phyloP scores from a whole-genome alignment of 495 filamentous ascomycete species.

The Aspergillus ostianus region DNA sequence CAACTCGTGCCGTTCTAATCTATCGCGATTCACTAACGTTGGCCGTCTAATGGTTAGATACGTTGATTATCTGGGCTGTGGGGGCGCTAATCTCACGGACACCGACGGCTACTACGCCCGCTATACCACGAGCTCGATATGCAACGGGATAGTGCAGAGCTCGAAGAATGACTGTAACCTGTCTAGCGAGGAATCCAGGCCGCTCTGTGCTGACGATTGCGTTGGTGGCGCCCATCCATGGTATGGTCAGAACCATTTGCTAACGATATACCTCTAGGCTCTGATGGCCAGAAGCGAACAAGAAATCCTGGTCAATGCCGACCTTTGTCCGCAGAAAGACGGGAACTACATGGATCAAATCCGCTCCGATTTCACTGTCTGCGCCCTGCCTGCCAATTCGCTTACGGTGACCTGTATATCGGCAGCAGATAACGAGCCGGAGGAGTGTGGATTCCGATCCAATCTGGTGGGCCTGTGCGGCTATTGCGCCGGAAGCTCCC shows the following conservation, averaged over 20 bases:
- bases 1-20: too few relatives aligned
- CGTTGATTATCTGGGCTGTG: conserved; percentile 70
- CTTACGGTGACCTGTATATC: conserved; percentile 72
- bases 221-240: conserved; percentile 48
- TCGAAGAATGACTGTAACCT: conserved; percentile 73
- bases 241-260: not conserved
- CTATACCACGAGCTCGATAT: conserved; percentile 89
- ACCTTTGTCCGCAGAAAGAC: conserved; percentile 65
- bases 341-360: conserved; percentile 71
- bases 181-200: conserved; percentile 58
- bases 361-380: conserved; percentile 89
- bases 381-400: conserved; percentile 75
- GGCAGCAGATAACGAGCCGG: conserved; percentile 74
- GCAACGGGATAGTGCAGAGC: conserved; percentile 92
- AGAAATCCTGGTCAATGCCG: conserved; percentile 70
- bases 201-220: conserved; percentile 89
- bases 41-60: conserved; percentile 24
- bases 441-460: conserved; percentile 81
- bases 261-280: conserved; percentile 53
- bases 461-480: conserved; percentile 84
- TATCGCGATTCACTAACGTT: conserved; percentile 16
- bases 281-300: conserved; percentile 84
- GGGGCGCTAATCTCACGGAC: conserved; percentile 71
- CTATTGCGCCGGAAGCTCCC: conserved; percentile 77
- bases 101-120: conserved; percentile 87